These are phyloP conservation scores for Annulohypoxylon maeteangense DNA, from an alignment of 495 filamentous ascomycete species.

Conservation along the genomic window DNA sequence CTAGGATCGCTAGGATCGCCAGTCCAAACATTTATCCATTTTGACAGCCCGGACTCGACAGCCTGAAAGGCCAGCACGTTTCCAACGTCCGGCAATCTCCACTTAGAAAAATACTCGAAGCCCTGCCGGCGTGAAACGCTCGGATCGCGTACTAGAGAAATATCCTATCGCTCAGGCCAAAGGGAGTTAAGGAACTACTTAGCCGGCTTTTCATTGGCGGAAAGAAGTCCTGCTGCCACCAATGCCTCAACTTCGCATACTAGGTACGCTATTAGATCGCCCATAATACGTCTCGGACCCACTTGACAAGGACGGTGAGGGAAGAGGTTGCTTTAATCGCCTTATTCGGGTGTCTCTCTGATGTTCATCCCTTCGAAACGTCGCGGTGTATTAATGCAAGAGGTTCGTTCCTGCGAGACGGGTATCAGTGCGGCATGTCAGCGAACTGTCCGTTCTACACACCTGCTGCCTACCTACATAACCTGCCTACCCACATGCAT, in stretches of 20 bases:
- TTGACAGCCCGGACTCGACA: conserved; percentile 6
- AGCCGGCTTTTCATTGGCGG: conserved; percentile 30
- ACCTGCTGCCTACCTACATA: background rate
- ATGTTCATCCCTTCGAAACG: background rate
- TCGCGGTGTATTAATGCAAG: conserved; percentile 1
- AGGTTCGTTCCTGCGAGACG: conserved; percentile 14
- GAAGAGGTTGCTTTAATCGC: background rate
- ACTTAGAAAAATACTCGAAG: conserved; percentile 26
- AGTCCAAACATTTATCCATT: conserved; percentile 17
- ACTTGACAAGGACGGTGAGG: conserved; percentile 15
- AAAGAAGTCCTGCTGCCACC: conserved; percentile 33
- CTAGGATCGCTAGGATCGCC: conserved; percentile 37
- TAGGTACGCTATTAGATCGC: conserved; percentile 14
- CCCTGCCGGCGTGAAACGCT: conserved; percentile 34
- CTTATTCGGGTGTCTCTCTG: conserved; percentile 16
- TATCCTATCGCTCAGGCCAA: conserved; percentile 9
- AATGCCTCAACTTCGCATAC: conserved; percentile 12
- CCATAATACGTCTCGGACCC: conserved; percentile 13
- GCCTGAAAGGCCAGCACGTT: conserved; percentile 21
- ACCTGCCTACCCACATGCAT: background rate
- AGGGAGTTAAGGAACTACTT: conserved; percentile 10
- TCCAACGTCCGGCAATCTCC: conserved; percentile 23
- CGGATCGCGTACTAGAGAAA: conserved; percentile 21
- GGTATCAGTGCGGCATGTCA: conserved; percentile 31
- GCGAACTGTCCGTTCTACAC: conserved; percentile 25